phyloP scores from a whole-genome alignment of 2,329 filamentous ascomycete species.

The Apiospora phragmitis region DNA sequence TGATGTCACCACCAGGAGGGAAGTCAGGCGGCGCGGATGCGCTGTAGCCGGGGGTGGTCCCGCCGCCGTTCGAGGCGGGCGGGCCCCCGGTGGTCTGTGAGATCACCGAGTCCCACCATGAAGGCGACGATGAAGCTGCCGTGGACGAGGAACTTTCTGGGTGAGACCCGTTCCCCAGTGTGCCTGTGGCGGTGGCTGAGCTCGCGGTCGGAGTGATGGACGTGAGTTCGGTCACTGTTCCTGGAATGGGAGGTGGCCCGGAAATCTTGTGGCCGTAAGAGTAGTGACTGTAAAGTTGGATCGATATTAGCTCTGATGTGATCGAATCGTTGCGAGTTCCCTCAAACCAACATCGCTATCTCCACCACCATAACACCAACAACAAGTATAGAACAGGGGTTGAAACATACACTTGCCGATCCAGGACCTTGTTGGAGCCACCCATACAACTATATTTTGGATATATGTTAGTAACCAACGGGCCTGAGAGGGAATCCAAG shows the following conservation, averaged over 20 bases:
- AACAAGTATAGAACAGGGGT: no score
- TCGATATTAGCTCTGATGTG: neutral
- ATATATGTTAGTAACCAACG: neutral
- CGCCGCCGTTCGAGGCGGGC: neutral
- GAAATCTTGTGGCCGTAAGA: neutral
- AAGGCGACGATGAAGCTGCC: neutral
- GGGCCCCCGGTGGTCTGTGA: neutral
- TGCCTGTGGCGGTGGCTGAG: no score
- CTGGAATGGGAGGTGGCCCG: neutral
- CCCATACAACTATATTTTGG: neutral
- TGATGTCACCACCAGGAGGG: neutral
- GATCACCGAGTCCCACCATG: neutral
- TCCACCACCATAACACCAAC: neutral
- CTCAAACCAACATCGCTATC: neutral
- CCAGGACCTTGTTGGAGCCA: neutral
- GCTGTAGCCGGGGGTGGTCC: neutral
- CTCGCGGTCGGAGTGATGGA: neutral
- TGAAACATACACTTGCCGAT: neutral
- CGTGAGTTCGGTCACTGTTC: neutral
- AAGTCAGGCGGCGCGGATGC: neutral
- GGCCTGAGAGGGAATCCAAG: fast-evolving
- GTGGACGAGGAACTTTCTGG: neutral
- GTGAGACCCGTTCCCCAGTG: neutral
- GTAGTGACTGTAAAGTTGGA: neutral
- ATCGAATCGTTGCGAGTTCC: fast-evolving